Evolutionary conservation across 106 monocot species (phyloP).

Genomic region (Amphibolis antarctica): DNA sequence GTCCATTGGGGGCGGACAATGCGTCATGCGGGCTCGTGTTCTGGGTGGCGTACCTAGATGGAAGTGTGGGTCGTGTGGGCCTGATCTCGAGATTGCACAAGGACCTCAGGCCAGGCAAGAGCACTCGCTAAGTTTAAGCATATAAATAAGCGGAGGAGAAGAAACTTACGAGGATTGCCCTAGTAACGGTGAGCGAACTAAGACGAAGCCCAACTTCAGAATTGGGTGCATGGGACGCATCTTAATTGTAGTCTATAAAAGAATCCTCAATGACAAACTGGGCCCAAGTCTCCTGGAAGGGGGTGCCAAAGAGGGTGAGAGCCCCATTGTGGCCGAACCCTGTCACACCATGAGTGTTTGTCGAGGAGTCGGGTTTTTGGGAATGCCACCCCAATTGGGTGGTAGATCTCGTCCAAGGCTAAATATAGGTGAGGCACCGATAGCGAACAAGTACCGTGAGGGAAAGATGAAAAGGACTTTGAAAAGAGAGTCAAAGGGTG

Average conservation of each 20-base stretch:
- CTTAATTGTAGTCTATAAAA: constrained; percentile 15
- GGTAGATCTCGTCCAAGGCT: constrained; percentile 22
- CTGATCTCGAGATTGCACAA: not conserved
- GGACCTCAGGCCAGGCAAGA: constrained; percentile 25
- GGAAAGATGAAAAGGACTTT: constrained; percentile 21
- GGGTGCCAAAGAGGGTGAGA: constrained; percentile 18
- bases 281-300: constrained; percentile 15
- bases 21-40: no score
- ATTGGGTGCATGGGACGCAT: not conserved
- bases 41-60: no score
- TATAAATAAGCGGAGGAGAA: constrained; percentile 28
- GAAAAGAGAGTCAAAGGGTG: constrained; percentile 28
- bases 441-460: constrained; percentile 17
- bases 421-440: constrained; percentile 18
- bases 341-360: constrained; percentile 5
- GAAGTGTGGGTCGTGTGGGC: not conserved
- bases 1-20: no score
- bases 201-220: constrained; percentile 7
- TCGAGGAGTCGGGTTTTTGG: constrained; percentile 21
- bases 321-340: constrained; percentile 8
- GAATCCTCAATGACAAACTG: constrained; percentile 10
- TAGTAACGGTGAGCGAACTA: constrained; percentile 27
- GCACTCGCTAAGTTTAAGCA: constrained; percentile 26
- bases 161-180: constrained; percentile 35
- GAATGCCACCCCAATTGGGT: constrained; percentile 18